phyloP scores from a whole-genome alignment of 192 early-diverging fungal species.

The Mortierella antarctica region DNA sequence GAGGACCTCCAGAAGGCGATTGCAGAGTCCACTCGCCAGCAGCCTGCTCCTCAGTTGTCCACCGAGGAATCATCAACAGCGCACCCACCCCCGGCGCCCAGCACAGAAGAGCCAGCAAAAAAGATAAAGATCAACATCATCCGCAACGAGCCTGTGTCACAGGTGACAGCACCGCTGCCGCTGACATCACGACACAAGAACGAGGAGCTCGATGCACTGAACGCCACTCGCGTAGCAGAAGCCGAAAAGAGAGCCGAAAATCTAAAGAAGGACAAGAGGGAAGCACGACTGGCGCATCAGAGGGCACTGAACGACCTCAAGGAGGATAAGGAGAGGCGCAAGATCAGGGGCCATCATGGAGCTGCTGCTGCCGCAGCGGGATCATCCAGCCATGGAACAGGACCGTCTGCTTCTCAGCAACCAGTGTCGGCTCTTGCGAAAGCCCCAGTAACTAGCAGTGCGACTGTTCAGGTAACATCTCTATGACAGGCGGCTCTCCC shows the following conservation, averaged over 20 bases:
- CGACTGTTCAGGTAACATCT: conserved; percentile 31
- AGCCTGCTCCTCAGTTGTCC: not conserved
- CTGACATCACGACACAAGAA: conserved; percentile 37
- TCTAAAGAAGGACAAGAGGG: conserved; percentile 21
- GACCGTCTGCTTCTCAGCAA: too few relatives aligned
- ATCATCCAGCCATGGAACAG: not conserved
- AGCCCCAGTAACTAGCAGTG: not conserved
- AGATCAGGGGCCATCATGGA: not conserved
- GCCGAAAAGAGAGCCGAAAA: conserved; percentile 25
- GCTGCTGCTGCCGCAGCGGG: not conserved
- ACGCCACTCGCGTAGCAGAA: conserved; percentile 24
- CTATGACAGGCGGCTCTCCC: not conserved
- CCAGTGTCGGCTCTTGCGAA: not conserved
- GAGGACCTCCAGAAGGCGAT: conserved; percentile 29
- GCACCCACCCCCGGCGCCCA: not conserved
- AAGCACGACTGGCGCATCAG: conserved; percentile 30
- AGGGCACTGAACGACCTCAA: conserved; percentile 34
- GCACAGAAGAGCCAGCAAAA: conserved; percentile 6
- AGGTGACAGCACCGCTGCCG: conserved; percentile 10
- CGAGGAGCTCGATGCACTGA: conserved; percentile 12
- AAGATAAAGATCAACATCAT: conserved; percentile 53
- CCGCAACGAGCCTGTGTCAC: not conserved
- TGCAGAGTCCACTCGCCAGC: conserved; percentile 8
- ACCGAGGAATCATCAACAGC: not conserved
- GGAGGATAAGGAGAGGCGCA: conserved; percentile 36